Percentiles rank a stretch among this genome's conserved stretches.
phyloP scores from a whole-genome alignment of 2,329 filamentous ascomycete genomes.

The Macroventuria anomochaeta region DNA sequence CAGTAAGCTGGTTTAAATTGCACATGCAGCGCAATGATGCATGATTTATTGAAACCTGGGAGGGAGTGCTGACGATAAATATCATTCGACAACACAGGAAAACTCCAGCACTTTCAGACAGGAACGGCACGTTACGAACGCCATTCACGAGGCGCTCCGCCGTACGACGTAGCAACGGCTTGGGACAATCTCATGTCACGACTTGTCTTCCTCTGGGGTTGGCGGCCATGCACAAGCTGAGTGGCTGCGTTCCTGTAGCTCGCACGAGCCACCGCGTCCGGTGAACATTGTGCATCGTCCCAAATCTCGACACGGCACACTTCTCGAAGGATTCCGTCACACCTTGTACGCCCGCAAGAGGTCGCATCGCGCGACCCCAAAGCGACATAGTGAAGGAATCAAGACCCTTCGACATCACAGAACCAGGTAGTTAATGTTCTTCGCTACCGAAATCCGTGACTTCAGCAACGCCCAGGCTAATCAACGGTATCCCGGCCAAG shows the following conservation, averaged over 20 bases:
- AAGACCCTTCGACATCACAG: conserved; percentile 2
- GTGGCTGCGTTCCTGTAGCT: conserved; percentile 14
- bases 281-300: conserved; percentile 5
- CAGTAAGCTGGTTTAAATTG: neutral
- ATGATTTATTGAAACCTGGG: conserved; percentile 9
- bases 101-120: neutral
- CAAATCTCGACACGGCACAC: neutral
- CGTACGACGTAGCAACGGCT: conserved; percentile 10
- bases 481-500: neutral
- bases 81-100: neutral
- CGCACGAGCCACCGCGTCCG: conserved; percentile 3
- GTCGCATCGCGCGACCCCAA: neutral
- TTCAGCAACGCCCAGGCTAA: neutral
- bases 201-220: neutral
- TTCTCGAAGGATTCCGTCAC: neutral
- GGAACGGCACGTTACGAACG: conserved; percentile 14
- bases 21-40: conserved; percentile 1
- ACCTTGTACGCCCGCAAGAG: neutral
- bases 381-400: neutral
- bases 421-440: neutral
- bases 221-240: conserved; percentile 1
- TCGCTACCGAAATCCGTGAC: neutral
- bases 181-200: conserved; percentile 2
- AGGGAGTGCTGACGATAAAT: conserved; percentile 1
- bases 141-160: conserved; percentile 1